These are phyloP conservation scores for Cercospora citrullina DNA, from an alignment of 2,329 filamentous ascomycete species.

Conservation along the genomic window DNA sequence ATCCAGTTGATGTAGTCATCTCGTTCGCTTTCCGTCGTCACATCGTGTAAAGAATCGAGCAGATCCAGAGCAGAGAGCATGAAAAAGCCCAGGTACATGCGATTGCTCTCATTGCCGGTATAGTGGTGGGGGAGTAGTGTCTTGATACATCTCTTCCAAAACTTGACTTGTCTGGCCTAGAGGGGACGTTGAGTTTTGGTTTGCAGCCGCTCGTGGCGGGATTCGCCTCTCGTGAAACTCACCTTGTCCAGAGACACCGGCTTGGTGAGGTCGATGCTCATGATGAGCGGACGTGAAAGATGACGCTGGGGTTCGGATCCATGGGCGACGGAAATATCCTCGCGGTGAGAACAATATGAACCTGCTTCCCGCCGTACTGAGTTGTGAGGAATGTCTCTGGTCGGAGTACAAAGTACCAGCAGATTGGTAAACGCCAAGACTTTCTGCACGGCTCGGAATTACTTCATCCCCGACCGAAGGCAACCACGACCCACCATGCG, in stretches of 20 bases:
- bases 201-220: not conserved
- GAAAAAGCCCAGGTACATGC: slow-evolving; percentile 87
- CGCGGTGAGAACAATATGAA: slow-evolving; percentile 1
- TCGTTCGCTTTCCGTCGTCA: slow-evolving; percentile 56
- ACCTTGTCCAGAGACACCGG: slow-evolving; percentile 22
- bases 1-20: slow-evolving; percentile 70
- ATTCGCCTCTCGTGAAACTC: slow-evolving; percentile 1
- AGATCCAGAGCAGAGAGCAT: slow-evolving; percentile 82
- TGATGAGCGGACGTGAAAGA: not conserved
- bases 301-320: not conserved
- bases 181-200: not conserved
- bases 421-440: not conserved
- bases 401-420: not conserved
- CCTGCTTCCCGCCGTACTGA: not conserved
- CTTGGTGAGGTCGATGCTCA: slow-evolving; percentile 17
- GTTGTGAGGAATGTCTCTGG: not conserved
- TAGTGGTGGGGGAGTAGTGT: slow-evolving; percentile 79
- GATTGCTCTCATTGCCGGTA: slow-evolving; percentile 84
- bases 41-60: slow-evolving; percentile 62
- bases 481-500: not conserved
- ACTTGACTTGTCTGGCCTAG: slow-evolving; percentile 68
- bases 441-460: not conserved
- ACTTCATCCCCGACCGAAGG: not conserved
- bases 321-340: slow-evolving; percentile 4
- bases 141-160: slow-evolving; percentile 87